phyloP scores from a whole-genome alignment of 176 grass and related monocot genomes.

The Ensete ventricosum region DNA sequence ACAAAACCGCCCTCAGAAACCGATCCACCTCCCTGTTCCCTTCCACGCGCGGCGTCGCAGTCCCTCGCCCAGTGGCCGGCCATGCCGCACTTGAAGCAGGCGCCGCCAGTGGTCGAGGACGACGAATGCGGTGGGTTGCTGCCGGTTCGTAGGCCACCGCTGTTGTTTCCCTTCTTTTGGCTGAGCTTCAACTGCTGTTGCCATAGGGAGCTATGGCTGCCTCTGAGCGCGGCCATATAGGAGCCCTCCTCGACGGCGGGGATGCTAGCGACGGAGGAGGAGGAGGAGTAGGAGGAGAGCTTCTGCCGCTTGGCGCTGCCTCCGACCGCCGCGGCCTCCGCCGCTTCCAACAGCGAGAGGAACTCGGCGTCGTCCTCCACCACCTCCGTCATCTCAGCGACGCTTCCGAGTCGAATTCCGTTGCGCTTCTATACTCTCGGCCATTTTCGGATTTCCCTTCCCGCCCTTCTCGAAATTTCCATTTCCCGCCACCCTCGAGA shows the following conservation, averaged over 20 bases:
- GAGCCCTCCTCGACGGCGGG: conserved; percentile 29
- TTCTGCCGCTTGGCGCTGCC: conserved; percentile 23
- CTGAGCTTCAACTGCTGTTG: conserved; percentile 24
- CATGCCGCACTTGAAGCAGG: conserved; percentile 75
- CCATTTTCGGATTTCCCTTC: no score
- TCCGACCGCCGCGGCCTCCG: not conserved
- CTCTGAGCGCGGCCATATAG: conserved; percentile 72
- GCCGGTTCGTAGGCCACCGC: not conserved
- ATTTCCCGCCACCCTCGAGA: no score
- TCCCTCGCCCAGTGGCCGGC: conserved; percentile 65
- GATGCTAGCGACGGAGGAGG: not conserved
- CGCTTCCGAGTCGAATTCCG: not conserved
- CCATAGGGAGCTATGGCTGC: conserved; percentile 62
- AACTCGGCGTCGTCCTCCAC: conserved; percentile 7
- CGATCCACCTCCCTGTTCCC: not conserved
- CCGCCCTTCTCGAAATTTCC: no score
- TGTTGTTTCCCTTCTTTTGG: conserved; percentile 16
- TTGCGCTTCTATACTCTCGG: no score
- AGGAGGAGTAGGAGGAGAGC: conserved; percentile 10
- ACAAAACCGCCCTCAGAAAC: not conserved
- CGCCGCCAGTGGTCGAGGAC: not conserved
- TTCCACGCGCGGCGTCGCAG: conserved; percentile 23
- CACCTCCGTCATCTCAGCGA: not conserved
- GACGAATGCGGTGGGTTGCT: not conserved
- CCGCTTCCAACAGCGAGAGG: conserved; percentile 20